Evolutionary conservation across 2,329 filamentous ascomycete genomes (phyloP).

Genomic region (Paramyrothecium roridum): DNA sequence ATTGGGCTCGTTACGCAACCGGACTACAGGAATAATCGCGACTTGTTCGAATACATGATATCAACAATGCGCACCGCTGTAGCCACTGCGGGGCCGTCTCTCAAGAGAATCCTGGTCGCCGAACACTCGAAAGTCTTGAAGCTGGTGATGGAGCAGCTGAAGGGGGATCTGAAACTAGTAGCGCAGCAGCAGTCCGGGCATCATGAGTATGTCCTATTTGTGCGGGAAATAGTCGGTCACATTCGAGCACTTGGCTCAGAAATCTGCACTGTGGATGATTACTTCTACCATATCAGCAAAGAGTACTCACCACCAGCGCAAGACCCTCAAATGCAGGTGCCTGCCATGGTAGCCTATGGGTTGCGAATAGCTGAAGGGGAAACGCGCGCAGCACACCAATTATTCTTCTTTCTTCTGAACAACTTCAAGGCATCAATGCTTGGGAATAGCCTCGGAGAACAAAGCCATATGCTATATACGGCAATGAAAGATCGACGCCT

Average conservation of each 20-base stretch:
- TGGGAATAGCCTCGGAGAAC: constrained; percentile 43
- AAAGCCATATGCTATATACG: constrained; percentile 40
- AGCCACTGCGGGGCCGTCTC: constrained; percentile 31
- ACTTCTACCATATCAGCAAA: constrained; percentile 53
- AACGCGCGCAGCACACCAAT: constrained; percentile 38
- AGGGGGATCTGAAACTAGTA: constrained; percentile 41
- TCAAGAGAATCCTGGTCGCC: constrained; percentile 31
- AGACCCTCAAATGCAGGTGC: constrained; percentile 55
- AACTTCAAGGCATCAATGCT: constrained; percentile 54
- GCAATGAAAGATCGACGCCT: constrained; percentile 46
- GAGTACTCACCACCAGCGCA: constrained; percentile 54
- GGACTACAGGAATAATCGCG: constrained; percentile 46
- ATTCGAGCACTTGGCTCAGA: constrained; percentile 53
- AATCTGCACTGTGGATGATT: constrained; percentile 51
- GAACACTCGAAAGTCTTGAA: constrained; percentile 42
- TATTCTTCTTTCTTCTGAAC: constrained; percentile 56
- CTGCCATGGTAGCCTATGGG: constrained; percentile 53
- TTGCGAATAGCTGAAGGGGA: constrained; percentile 52
- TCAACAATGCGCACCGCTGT: constrained; percentile 48
- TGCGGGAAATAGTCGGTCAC: constrained; percentile 48
- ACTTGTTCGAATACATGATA: constrained; percentile 47
- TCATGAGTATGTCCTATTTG: constrained; percentile 45
- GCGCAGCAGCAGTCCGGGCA: constrained; percentile 37
- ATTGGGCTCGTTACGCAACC: constrained; percentile 32
- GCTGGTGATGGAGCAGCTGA: constrained; percentile 52